Evolutionary conservation across 1,139 yeast genomes (phyloP), one percentile per base, ranked within the genome.

Genomic region (Debaryomycetaceae sp.): DNA sequence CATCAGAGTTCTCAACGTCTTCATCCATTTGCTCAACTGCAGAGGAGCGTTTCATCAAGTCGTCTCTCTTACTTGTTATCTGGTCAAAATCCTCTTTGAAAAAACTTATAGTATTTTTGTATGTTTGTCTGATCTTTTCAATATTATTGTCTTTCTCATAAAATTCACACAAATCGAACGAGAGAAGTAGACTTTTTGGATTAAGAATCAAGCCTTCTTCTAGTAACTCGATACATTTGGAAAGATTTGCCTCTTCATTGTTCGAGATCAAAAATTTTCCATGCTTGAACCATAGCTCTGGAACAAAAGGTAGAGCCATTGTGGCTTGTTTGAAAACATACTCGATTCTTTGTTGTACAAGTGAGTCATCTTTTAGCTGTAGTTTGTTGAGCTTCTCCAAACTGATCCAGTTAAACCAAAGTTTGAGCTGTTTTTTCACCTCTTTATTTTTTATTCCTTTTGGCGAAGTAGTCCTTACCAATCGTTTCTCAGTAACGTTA

Each of bases 251-350:
- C 44, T 70, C 75, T 46, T 68, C 74, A 45, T 67, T 65, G 24
- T 49, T 50, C 39, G 54, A 52, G 22, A 66, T 53, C 57, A 66
- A 61, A 52, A 60, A 73, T 43, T 65, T 65, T 42, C 56, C 60
- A 51, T 60, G 89, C 46, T 84, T 83, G 62, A 83, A 90, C 98
- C 98, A 93, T 35, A 87, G 65, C 57, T 88, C 95, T 0, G 97
- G 89, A 38, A 78, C 81, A 62, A 86, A 88, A 27, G 88, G 76
- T 55, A 88, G 69, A 40, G 78, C 66, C 57, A 84, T 82, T 7
- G 84, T 71, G 1, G 95, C 83, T 60, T 88, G 90, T 55, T 79
- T 78, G 63, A 80, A 88, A 23, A 85, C 87, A 60, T 83, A 87
- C 44, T 78, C 79, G n/a, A 90, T 72, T 56, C 99, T 76, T 42